Percentiles rank a stretch among this genome's conserved stretches.
phyloP scores from a whole-genome alignment of 208 protist species.

The Leishmania braziliensis region DNA sequence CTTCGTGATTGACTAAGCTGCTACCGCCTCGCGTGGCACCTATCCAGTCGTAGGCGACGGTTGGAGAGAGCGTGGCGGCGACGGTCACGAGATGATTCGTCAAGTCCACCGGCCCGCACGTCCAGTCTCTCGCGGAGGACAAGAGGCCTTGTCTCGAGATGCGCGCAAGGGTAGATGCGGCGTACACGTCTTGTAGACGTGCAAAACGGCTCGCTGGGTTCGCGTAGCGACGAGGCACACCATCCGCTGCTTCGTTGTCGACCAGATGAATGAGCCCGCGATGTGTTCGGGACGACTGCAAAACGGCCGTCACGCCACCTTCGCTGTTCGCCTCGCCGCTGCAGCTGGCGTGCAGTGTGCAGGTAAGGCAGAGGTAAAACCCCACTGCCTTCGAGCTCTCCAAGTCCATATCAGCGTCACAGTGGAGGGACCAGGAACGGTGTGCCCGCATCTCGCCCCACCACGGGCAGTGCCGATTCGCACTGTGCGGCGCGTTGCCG shows the following conservation, averaged over 20 bases:
- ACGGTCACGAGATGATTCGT: slow-evolving; percentile 2
- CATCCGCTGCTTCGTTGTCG: neutral
- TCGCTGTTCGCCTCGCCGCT: neutral
- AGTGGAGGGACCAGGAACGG: slow-evolving; percentile 9
- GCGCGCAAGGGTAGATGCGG: neutral
- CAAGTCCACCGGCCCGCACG: neutral
- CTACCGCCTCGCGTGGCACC: slow-evolving; percentile 4
- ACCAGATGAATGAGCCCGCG: neutral
- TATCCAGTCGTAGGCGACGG: slow-evolving; percentile 29
- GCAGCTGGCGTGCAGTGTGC: neutral
- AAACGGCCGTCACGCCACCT: neutral
- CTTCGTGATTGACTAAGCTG: neutral
- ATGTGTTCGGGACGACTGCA: slow-evolving; percentile 3
- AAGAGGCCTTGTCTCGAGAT: neutral
- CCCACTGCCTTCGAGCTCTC: neutral
- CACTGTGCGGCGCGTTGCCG: neutral
- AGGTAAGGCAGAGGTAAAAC: neutral
- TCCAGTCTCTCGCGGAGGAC: neutral
- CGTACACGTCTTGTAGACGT: neutral
- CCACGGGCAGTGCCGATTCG: neutral
- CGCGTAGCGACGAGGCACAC: neutral
- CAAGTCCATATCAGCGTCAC: neutral
- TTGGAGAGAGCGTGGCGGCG: slow-evolving; percentile 16
- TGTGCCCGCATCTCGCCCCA: slow-evolving; percentile 1
- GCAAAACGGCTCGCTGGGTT: neutral